Percentiles rank a stretch among this genome's conserved stretches.
Evolutionary conservation across 2,329 filamentous ascomycete genomes (phyloP).

Genomic region (Penicillium italicum): DNA sequence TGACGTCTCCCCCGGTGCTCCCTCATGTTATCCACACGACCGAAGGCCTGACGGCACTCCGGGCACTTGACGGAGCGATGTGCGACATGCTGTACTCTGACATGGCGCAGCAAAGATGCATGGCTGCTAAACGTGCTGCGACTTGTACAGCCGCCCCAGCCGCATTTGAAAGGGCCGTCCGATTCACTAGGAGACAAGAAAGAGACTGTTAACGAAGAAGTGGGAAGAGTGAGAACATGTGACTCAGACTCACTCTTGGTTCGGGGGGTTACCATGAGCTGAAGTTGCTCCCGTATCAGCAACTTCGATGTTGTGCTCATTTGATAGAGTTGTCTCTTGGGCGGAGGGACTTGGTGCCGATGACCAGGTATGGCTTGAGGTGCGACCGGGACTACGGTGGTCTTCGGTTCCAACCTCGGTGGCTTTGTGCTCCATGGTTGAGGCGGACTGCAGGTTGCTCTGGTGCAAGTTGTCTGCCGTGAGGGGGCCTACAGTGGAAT

Average conservation of each 20-base stretch:
- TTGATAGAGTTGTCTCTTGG: no score
- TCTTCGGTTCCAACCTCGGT: background rate
- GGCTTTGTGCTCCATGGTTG: background rate
- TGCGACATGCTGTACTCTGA: background rate
- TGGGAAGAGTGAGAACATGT: no score
- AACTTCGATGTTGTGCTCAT: background rate
- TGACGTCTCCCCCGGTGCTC: background rate
- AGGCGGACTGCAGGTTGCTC: background rate
- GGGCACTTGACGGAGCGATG: background rate
- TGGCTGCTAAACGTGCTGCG: background rate
- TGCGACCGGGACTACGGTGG: no score
- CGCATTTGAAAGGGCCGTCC: background rate
- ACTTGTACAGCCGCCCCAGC: background rate
- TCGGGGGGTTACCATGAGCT: background rate
- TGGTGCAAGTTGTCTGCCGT: background rate
- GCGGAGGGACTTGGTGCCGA: background rate
- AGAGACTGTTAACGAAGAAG: background rate
- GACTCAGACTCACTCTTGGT: background rate
- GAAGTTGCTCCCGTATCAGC: background rate
- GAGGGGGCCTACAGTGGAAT: background rate
- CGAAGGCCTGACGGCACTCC: background rate
- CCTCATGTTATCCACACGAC: background rate
- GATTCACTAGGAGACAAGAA: background rate
- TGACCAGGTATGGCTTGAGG: background rate
- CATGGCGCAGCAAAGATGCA: background rate